Evolutionary conservation across 306 rosid species (phyloP).

Genomic region (Begonia loranthoides): DNA sequence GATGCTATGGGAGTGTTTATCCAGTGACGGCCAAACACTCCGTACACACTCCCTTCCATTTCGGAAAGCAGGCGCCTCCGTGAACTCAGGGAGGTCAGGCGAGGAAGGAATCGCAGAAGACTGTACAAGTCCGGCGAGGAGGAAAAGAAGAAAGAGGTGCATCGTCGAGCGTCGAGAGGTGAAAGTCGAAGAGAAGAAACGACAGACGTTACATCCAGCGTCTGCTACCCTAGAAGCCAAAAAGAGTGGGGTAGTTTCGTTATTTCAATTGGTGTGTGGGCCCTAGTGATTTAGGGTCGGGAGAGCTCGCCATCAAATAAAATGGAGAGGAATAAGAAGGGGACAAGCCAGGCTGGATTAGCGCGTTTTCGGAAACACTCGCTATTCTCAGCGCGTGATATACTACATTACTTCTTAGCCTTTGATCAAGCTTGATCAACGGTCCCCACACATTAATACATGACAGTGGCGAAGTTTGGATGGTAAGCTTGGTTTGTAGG

Average conservation of each 20-base stretch:
- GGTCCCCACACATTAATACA: too few relatives aligned
- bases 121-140: slow-evolving; percentile 5
- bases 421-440: too few relatives aligned
- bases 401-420: too few relatives aligned
- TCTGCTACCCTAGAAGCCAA: background rate
- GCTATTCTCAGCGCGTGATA: too few relatives aligned
- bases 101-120: background rate
- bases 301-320: too few relatives aligned
- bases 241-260: background rate
- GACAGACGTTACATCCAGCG: too few relatives aligned
- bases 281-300: too few relatives aligned
- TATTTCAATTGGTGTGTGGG: background rate
- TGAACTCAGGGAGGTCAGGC: slow-evolving; percentile 29
- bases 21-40: slow-evolving; percentile 13
- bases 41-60: slow-evolving; percentile 55
- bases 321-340: too few relatives aligned
- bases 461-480: too few relatives aligned
- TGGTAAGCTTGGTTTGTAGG: too few relatives aligned
- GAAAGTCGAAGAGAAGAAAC: background rate
- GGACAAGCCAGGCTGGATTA: too few relatives aligned
- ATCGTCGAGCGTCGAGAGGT: background rate
- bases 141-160: slow-evolving; percentile 2
- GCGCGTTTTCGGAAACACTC: too few relatives aligned
- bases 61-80: slow-evolving; percentile 85
- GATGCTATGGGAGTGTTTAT: slow-evolving; percentile 16